A percentile compares a stretch with the other conserved stretches of the same genome.
These are phyloP conservation scores for Stentor coeruleus DNA, from an alignment of 73 alveolate genomes.

Conservation along the genomic window DNA sequence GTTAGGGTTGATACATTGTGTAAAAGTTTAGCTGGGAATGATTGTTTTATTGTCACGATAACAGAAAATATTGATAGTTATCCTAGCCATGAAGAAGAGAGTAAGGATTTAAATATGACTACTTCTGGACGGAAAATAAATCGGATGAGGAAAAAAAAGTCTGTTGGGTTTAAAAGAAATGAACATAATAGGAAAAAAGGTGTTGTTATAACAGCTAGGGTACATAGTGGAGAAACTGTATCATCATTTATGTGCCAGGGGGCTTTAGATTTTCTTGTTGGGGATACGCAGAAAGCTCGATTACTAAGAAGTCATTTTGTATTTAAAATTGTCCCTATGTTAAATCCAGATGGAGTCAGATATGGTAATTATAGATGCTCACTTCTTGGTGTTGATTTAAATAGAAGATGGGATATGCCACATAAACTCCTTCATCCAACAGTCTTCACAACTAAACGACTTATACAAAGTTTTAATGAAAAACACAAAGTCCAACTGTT, in stretches of 20 bases:
- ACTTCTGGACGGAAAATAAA: not conserved
- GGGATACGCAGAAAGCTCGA: conserved; percentile 67
- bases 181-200: conserved; percentile 54
- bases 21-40: conserved; percentile 79
- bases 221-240: conserved; percentile 99
- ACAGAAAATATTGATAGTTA: conserved; percentile 31
- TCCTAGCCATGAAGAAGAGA: not conserved
- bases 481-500: conserved; percentile 90
- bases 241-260: conserved; percentile 54
- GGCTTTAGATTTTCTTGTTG: conserved; percentile 86
- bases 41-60: conserved; percentile 5
- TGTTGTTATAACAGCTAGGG: conserved; percentile 88
- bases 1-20: conserved; percentile 62
- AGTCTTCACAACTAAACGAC: conserved; percentile 79
- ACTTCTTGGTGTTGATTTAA: conserved; percentile 98
- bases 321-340: conserved; percentile 95
- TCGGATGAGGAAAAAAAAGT: not conserved
- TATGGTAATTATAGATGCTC: conserved; percentile 88
- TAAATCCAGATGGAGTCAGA: conserved; percentile 99
- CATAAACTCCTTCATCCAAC: conserved; percentile 94
- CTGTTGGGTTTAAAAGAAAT: not conserved
- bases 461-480: conserved; percentile 84
- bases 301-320: conserved; percentile 84
- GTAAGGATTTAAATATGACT: not conserved
- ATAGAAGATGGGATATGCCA: conserved; percentile 98